Percentiles rank a stretch among this genome's conserved stretches.
phyloP scores from a whole-genome alignment of 306 rosid species.

The Begonia peltatifolia region DNA sequence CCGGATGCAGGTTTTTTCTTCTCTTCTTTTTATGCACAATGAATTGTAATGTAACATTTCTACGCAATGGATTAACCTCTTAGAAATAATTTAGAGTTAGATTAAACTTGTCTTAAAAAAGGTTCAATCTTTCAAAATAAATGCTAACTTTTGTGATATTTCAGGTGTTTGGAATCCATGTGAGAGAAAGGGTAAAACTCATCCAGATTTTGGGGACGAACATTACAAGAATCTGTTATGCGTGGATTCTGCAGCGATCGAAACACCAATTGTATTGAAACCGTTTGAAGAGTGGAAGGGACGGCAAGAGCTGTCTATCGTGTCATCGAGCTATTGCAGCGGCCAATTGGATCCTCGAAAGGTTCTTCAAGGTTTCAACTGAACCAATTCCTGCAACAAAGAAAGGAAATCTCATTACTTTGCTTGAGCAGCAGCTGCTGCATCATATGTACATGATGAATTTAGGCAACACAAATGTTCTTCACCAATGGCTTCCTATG shows the following conservation, averaged over 20 bases:
- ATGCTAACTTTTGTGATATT: background rate
- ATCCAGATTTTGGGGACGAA: constrained; percentile 50
- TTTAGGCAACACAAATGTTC: too few relatives aligned
- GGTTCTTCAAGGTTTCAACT: constrained; percentile 46
- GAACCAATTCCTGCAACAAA: background rate
- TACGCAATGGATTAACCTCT: too few relatives aligned
- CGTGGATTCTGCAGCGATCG: constrained; percentile 55
- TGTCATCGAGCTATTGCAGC: constrained; percentile 75
- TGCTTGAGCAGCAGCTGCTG: too few relatives aligned
- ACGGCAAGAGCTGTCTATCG: constrained; percentile 52
- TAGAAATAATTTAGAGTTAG: too few relatives aligned
- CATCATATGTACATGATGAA: too few relatives aligned
- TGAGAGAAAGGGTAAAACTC: constrained; percentile 48
- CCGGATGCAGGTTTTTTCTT: constrained; percentile 49
- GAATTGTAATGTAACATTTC: too few relatives aligned
- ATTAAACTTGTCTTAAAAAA: too few relatives aligned
- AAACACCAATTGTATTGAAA: constrained; percentile 39
- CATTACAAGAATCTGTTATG: constrained; percentile 61
- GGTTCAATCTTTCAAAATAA: too few relatives aligned
- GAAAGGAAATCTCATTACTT: too few relatives aligned
- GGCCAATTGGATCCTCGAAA: constrained; percentile 67
- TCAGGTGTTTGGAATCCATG: constrained; percentile 82
- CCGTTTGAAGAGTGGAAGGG: constrained; percentile 72
- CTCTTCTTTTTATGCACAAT: background rate
- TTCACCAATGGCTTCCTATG: too few relatives aligned